phyloP scores from a whole-genome alignment of 768 basidiomycete species.

The Mycena capillaripes region DNA sequence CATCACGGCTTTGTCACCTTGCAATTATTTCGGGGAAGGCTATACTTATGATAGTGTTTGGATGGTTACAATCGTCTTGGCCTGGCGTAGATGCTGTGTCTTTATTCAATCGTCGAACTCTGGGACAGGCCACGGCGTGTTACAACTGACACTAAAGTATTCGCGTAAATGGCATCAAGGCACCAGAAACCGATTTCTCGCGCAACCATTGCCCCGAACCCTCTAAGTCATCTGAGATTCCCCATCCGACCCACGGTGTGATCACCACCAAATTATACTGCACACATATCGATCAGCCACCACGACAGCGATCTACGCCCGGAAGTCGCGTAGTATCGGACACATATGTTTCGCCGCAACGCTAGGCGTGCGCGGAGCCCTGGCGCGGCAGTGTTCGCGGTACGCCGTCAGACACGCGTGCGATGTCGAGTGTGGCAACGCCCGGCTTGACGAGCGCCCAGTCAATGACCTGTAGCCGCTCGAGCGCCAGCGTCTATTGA shows the following conservation, averaged over 20 bases:
- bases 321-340: conserved; percentile 3
- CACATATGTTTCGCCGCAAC: conserved; percentile 25
- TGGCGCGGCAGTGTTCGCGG: conserved; percentile 14
- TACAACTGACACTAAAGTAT: too few relatives aligned
- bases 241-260: conserved; percentile 21
- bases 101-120: too few relatives aligned
- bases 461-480: conserved; percentile 66
- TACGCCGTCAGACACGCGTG: conserved; percentile 62
- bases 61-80: too few relatives aligned
- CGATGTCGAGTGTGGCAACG: conserved; percentile 68
- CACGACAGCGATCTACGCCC: too few relatives aligned
- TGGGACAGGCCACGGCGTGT: too few relatives aligned
- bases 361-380: not conserved
- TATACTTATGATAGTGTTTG: too few relatives aligned
- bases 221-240: conserved; percentile 14
- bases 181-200: conserved; percentile 13
- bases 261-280: conserved; percentile 16
- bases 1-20: too few relatives aligned
- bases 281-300: too few relatives aligned
- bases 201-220: conserved; percentile 17
- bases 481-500: conserved; percentile 42
- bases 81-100: too few relatives aligned
- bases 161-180: too few relatives aligned
- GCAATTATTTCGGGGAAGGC: too few relatives aligned
- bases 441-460: conserved; percentile 77